Evolutionary conservation across 495 filamentous ascomycete species (phyloP), one percentile per base, ranked within the genome.

Genomic region (Jackrogersella multiformis): DNA sequence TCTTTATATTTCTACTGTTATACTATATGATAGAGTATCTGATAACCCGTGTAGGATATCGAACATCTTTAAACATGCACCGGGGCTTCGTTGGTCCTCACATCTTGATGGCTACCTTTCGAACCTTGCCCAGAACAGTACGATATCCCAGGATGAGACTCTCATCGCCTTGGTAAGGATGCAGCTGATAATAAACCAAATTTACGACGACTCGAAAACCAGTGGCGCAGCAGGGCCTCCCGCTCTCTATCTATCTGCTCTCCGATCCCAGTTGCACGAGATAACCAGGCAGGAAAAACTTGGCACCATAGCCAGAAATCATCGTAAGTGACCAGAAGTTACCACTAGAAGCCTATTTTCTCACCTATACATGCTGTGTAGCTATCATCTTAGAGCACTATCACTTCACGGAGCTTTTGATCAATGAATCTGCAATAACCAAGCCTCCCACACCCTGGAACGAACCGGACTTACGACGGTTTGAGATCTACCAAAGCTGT

Each of bases 71-170:
- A 77, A 77, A 15, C 78, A 76, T 49, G 78, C 79, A 2, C 81
- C 85, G 39, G 76, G 81, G 4, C 69, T 88, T 5, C 76, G 74
- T 13, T 88, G 83, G 82, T 84, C 80, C 6, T 65, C 81, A 5
- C 78, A 85, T 48, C 77, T 88, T 71, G 84, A 86, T 32, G 80
- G 85, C 20, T 83, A 79, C 34, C 75, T 88, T 1, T 66, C 74
- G 0, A 62, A 76, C 0, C 74, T 88, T 0, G 70, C 77, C 1
- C 74, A 83, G 35, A 68, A 73, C 7, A 78, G 77, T 41, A 84
- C 85, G 53, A 80, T 80, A 61, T 71, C 78, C 4, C 78, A 80
- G 10, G 86, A 89, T 72, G 78, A 81, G 28, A 56, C 83, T 28
- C 69, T 88, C 13, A 77, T 84, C 2, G 72, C 81, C 2, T 74